Evolutionary conservation across 2,329 filamentous ascomycete genomes (phyloP), one percentile per base, ranked within the genome.

Genomic region (Colletotrichum plurivorum): DNA sequence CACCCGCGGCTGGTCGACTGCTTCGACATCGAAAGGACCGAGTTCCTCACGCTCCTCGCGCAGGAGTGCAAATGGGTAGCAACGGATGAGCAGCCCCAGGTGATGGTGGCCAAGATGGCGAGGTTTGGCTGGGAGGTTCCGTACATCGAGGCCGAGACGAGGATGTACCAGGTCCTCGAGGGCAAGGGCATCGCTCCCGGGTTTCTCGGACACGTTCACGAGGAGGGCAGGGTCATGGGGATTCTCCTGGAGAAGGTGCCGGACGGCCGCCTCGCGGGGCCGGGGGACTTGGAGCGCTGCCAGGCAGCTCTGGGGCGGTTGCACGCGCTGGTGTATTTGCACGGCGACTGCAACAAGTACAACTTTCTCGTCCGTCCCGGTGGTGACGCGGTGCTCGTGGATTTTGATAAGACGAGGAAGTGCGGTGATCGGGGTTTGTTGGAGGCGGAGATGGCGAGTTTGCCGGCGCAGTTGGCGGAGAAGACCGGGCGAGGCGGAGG

Each of bases 281-380:
- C 75, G 8, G 39, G 73, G 9, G 75, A 80, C 70, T 73, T 80
- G 27, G 41, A 36, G 36, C 20, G 27, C n/a, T 80, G 80, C 69
- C 69, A 76, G 70, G 48, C 63, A 45, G 71, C 73, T 68, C 46
- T 80, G 36, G 39, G 62, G 58, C 73, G 72, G 67, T 63, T 79
- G 20, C 76, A 79, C 65, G 36, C 68, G 20, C 59, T 77, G 45
- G 74, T 77, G 41, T 46, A 80, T 52, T 27, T 79, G 36, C 78
- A 82, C 73, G 77, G 78, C 15, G 81, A 82, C 71, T 73, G 77
- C 41, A 82, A 82, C 70, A 75, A 76, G 62, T 75, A 81, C 63
- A 83, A 80, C 71, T 82, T 81, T 70, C 67, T 82, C 54, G 72
- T 79, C 67, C 27, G 27, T 9, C 27, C 27, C 8, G 27, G 9